phyloP scores from a whole-genome alignment of 73 alveolate genomes.

The Paramecium bursaria region DNA sequence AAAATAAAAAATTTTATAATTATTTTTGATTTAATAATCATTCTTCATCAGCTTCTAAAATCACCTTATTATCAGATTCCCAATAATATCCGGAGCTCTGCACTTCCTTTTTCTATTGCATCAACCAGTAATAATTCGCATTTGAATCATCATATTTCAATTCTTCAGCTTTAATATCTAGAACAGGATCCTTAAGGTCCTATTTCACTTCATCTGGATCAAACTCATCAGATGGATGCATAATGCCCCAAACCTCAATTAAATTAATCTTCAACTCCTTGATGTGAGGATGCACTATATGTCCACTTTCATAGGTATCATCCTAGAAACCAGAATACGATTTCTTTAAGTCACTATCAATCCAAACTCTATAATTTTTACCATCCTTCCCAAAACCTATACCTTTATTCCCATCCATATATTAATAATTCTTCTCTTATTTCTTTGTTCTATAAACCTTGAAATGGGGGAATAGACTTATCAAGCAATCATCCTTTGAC shows the following conservation, averaged over 20 bases:
- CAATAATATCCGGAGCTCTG: slow-evolving; percentile 36
- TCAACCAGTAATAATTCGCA: slow-evolving; percentile 39
- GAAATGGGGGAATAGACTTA: slow-evolving; percentile 26
- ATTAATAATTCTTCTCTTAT: slow-evolving; percentile 39
- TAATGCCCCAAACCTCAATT: slow-evolving; percentile 15
- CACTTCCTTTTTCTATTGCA: neutral
- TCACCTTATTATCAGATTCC: no score
- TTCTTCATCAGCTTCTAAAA: no score
- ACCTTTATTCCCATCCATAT: slow-evolving; percentile 20
- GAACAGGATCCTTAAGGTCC: slow-evolving; percentile 27
- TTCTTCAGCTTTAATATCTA: slow-evolving; percentile 5
- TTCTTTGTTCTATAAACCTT: slow-evolving; percentile 20
- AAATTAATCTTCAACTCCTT: slow-evolving; percentile 9
- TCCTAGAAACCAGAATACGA: slow-evolving; percentile 10
- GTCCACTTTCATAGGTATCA: slow-evolving; percentile 54
- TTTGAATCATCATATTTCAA: slow-evolving; percentile 25
- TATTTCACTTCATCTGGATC: slow-evolving; percentile 11
- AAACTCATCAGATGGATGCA: slow-evolving; percentile 37
- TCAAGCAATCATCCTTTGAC: slow-evolving; percentile 32
- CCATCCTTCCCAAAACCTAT: slow-evolving; percentile 49
- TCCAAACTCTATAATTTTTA: slow-evolving; percentile 24
- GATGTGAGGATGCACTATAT: slow-evolving; percentile 11
- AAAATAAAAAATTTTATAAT: no score
- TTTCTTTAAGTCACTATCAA: slow-evolving; percentile 3
- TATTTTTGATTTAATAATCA: no score